These are phyloP conservation scores for Cerrena zonata DNA, from an alignment of 1,284 basidiomycete species.

Conservation along the genomic window DNA sequence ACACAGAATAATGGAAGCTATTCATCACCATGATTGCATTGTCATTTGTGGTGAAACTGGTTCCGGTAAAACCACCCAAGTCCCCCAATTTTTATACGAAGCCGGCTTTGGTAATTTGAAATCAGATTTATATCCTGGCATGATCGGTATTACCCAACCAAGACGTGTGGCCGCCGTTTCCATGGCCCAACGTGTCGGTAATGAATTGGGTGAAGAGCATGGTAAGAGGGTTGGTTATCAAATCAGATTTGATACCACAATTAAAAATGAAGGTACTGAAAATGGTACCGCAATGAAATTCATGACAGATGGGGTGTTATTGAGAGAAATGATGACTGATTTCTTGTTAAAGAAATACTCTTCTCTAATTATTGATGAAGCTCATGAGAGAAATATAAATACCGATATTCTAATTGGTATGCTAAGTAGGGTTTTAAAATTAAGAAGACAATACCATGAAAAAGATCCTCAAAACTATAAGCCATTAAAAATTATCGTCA, in stretches of 20 bases:
- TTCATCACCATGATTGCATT: slow-evolving; percentile 77
- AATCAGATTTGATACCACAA: slow-evolving; percentile 93
- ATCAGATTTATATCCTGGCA: slow-evolving; percentile 82
- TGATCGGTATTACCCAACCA: slow-evolving; percentile 97
- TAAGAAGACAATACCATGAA: slow-evolving; percentile 67
- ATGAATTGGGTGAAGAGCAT: slow-evolving; percentile 80
- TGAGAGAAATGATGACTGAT: slow-evolving; percentile 88
- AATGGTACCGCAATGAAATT: slow-evolving; percentile 97
- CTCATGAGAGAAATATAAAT: slow-evolving; percentile 96
- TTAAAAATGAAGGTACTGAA: slow-evolving; percentile 78
- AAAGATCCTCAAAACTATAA: slow-evolving; percentile 30
- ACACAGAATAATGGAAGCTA: slow-evolving; percentile 88
- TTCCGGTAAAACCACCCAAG: slow-evolving; percentile 96
- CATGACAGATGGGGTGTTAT: slow-evolving; percentile 97
- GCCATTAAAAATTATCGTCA: slow-evolving; percentile 91
- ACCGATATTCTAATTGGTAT: slow-evolving; percentile 97
- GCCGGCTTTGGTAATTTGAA: slow-evolving; percentile 72
- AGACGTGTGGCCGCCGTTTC: slow-evolving; percentile 95
- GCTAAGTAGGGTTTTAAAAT: slow-evolving; percentile 82
- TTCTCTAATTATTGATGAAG: slow-evolving; percentile 94
- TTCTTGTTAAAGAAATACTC: slow-evolving; percentile 89
- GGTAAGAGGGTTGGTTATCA: slow-evolving; percentile 88
- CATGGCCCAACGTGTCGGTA: slow-evolving; percentile 86
- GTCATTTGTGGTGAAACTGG: slow-evolving; percentile 85
- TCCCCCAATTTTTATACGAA: slow-evolving; percentile 90